These are phyloP conservation scores for Leishmania martiniquensis DNA, from an alignment of 208 protist species.

Conservation along the genomic window DNA sequence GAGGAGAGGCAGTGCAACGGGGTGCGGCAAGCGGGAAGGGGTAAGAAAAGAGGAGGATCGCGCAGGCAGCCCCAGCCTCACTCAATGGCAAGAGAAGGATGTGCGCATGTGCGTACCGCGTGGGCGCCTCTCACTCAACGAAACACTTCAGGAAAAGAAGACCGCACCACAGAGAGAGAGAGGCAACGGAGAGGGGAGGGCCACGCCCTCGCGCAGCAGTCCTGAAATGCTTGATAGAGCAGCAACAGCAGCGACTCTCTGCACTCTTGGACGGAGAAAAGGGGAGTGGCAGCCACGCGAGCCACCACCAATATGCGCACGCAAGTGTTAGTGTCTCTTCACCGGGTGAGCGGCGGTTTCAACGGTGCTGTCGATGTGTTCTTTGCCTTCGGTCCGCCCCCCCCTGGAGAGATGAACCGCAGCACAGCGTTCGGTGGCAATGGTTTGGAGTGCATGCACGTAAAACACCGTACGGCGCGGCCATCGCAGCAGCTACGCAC, in stretches of 20 bases:
- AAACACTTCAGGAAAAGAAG: not conserved
- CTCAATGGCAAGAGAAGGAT: not conserved
- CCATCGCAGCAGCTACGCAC: constrained; percentile 1
- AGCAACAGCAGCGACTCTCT: not conserved
- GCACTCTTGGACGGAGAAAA: not conserved
- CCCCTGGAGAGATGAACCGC: not conserved
- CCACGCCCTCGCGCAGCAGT: not conserved
- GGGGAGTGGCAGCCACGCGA: too few species aligned
- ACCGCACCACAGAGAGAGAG: not conserved
- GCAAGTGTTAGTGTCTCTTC: not conserved
- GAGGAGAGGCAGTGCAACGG: not conserved
- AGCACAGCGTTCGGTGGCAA: not conserved
- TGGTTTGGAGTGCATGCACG: not conserved
- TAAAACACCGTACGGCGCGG: not conserved
- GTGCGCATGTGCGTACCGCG: not conserved
- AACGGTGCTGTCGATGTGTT: not conserved
- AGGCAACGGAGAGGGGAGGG: too few species aligned
- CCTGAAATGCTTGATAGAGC: not conserved
- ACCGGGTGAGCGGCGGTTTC: not conserved
- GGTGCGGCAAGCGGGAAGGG: not conserved
- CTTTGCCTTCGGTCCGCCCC: not conserved
- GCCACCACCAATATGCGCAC: too few species aligned
- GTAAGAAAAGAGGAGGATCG: not conserved
- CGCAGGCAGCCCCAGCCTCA: not conserved
- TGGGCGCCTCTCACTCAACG: too few species aligned